Percentiles rank a stretch among this genome's conserved stretches.
These are phyloP conservation scores for Morella rubra DNA, from an alignment of 306 rosid species.

Conservation along the genomic window DNA sequence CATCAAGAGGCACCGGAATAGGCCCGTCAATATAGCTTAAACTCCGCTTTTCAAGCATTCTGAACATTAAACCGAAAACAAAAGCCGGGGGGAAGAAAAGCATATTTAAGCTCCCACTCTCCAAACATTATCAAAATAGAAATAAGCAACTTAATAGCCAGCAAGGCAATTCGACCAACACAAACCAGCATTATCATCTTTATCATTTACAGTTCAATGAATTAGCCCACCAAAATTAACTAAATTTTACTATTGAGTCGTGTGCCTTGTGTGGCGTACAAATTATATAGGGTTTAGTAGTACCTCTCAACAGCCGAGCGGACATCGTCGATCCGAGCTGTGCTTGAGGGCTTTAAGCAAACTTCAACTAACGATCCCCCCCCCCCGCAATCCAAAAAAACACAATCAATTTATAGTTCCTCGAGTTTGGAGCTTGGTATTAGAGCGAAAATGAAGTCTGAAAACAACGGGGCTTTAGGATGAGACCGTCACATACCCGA, in stretches of 20 bases:
- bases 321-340: conserved; percentile 64
- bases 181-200: not conserved
- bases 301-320: conserved; percentile 77
- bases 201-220: not conserved
- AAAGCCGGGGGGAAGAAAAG: not conserved
- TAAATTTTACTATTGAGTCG: not conserved
- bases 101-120: not conserved
- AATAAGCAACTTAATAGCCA: not conserved
- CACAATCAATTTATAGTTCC: conserved; percentile 1
- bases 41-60: conserved; percentile 96
- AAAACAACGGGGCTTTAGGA: not conserved
- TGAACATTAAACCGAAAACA: conserved; percentile 23
- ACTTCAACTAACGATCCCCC: conserved; percentile 60
- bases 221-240: not conserved
- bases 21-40: conserved; percentile 86
- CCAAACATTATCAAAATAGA: not conserved
- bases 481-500: conserved; percentile 49
- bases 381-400: conserved; percentile 2
- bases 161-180: conserved; percentile 15
- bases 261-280: not conserved
- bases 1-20: conserved; percentile 67
- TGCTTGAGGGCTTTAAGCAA: conserved; percentile 77
- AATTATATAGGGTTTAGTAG: not conserved
- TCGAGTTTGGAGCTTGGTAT: conserved; percentile 13
- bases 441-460: not conserved